Conservation (phyloP, 345 rosid genomes). For the Rhizophora apiculata region DNA sequence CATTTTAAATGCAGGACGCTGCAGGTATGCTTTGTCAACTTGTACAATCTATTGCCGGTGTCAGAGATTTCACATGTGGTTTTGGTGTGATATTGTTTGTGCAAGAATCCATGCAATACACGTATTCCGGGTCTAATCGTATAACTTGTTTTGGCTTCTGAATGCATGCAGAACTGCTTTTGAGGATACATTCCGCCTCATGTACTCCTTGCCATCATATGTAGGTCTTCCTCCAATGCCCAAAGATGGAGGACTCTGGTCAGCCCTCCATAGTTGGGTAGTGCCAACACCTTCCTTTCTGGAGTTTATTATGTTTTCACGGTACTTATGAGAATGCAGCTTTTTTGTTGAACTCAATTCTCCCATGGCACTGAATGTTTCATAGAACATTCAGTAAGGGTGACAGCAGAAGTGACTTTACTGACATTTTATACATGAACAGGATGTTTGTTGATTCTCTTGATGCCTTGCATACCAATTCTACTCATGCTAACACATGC, state of each 20-base stretch:
- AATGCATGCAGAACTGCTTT: conserved; percentile 59
- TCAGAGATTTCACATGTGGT: background rate
- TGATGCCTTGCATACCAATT: conserved; percentile 59
- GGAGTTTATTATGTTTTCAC: conserved; percentile 83
- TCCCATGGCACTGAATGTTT: background rate
- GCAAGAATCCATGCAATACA: too few species aligned
- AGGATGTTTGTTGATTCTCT: conserved; percentile 96
- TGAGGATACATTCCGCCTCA: conserved; percentile 70
- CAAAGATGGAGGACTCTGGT: conserved; percentile 85
- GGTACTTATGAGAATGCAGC: conserved; percentile 34
- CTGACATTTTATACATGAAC: conserved; percentile 18
- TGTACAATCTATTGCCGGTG: background rate
- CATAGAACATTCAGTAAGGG: background rate
- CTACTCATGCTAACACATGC: conserved; percentile 39
- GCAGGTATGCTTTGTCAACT: conserved; percentile 24
- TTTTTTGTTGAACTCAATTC: conserved; percentile 8
- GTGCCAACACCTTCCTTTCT: conserved; percentile 95
- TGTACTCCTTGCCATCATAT: conserved; percentile 66
- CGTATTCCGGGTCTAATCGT: too few species aligned
- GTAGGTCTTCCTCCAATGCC: conserved; percentile 95
- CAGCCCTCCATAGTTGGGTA: conserved; percentile 90
- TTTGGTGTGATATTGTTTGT: background rate
- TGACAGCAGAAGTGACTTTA: background rate
- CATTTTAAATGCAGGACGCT: conserved; percentile 28
- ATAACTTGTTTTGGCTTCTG: conserved; percentile 3